Evolutionary conservation across 208 protist genomes (phyloP).

Genomic region (Leishmania tarentolae): DNA sequence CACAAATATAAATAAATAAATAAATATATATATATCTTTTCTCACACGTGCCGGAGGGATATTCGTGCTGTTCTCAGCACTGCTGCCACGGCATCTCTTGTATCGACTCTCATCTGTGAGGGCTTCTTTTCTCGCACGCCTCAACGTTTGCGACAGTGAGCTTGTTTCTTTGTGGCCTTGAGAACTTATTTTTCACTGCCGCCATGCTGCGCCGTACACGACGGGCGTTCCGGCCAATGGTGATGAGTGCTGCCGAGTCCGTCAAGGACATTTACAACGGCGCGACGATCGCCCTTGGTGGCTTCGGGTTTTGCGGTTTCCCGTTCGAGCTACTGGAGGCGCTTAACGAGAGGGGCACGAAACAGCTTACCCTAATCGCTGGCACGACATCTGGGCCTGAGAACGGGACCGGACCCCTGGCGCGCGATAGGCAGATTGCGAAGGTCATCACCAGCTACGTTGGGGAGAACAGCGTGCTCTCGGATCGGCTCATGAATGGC

Average conservation of each 20-base stretch:
- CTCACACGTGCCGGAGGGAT: background rate
- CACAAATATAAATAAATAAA: no score
- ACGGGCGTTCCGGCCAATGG: constrained; percentile 4
- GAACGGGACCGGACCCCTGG: constrained; percentile 87
- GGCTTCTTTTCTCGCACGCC: background rate
- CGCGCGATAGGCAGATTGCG: constrained; percentile 73
- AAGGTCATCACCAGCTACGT: constrained; percentile 92
- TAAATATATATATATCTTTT: background rate
- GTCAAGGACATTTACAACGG: constrained; percentile 51
- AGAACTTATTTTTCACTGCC: no score
- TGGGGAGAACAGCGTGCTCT: constrained; percentile 91
- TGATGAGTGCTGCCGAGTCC: constrained; percentile 50
- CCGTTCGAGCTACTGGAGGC: constrained; percentile 85
- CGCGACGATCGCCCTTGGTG: constrained; percentile 70
- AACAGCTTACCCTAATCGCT: constrained; percentile 85
- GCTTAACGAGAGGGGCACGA: constrained; percentile 44
- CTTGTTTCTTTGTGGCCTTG: background rate
- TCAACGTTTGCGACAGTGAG: background rate
- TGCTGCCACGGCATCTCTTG: background rate
- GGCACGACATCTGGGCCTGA: constrained; percentile 89
- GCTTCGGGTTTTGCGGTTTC: constrained; percentile 93
- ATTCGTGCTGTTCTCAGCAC: constrained; percentile 18
- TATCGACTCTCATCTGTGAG: background rate
- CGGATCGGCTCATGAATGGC: constrained; percentile 86
- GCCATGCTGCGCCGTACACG: constrained; percentile 29